Percentiles rank a stretch among this genome's conserved stretches.
phyloP scores from a whole-genome alignment of 2,329 filamentous ascomycete genomes.

The Fusarium mexicanum region DNA sequence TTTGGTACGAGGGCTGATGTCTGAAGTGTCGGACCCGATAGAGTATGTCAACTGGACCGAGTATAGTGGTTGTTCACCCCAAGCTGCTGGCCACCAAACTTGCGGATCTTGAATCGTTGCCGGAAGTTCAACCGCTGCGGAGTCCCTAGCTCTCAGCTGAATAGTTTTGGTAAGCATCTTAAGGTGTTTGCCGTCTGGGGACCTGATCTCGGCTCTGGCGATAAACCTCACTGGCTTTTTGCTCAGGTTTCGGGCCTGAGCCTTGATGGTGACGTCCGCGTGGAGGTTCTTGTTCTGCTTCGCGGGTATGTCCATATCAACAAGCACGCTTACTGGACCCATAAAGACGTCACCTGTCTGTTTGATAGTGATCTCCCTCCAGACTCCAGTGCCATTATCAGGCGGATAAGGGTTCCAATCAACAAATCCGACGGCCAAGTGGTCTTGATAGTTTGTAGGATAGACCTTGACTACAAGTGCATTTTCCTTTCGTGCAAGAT shows the following conservation, averaged over 20 bases:
- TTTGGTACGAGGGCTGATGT: not conserved
- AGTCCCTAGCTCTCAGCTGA: not conserved
- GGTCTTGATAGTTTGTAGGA: not conserved
- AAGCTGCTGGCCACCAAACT: not conserved
- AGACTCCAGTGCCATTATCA: not conserved
- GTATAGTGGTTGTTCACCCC: not conserved
- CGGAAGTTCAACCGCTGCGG: not conserved
- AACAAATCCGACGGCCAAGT: not conserved
- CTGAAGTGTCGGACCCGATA: not conserved
- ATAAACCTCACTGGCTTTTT: not conserved
- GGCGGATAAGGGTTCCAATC: not conserved
- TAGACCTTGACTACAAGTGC: not conserved
- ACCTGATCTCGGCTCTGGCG: not conserved
- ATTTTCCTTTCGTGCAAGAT: not conserved
- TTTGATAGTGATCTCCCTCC: not conserved
- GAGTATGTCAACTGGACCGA: not conserved
- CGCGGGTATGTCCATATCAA: not conserved
- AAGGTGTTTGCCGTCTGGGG: not conserved
- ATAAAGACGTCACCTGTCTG: not conserved
- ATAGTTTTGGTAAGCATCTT: not conserved
- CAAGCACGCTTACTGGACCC: not conserved
- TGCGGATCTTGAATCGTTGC: not conserved
- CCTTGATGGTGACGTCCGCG: not conserved
- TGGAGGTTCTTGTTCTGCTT: not conserved
- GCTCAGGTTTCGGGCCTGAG: not conserved